Conservation (phyloP, 1,284 basidiomycete species). For the Pseudozyma sp. region DNA sequence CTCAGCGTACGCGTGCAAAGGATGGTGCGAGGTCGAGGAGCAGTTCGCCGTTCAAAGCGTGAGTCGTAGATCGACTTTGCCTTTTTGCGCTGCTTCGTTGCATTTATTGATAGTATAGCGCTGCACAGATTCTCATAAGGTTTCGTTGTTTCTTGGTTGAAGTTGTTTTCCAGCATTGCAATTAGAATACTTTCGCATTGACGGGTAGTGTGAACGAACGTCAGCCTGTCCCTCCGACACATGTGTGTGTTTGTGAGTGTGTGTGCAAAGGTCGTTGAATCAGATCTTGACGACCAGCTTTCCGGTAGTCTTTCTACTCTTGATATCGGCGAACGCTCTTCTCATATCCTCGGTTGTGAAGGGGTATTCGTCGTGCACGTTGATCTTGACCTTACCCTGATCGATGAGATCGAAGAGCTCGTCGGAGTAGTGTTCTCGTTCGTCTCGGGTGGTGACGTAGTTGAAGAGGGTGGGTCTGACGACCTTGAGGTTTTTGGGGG, state of each 20-base stretch:
- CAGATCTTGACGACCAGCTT: conserved; percentile 60
- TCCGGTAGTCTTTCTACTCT: conserved; percentile 58
- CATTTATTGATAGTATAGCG: too few species aligned
- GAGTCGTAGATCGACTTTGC: too few species aligned
- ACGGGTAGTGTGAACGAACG: too few species aligned
- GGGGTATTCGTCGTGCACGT: conserved; percentile 77
- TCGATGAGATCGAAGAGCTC: conserved; percentile 78
- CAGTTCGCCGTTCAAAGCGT: conserved; percentile 29
- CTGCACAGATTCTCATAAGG: too few species aligned
- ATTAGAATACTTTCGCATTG: too few species aligned
- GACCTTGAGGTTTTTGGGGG: conserved; percentile 82
- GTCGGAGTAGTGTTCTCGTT: conserved; percentile 76
- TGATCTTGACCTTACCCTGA: conserved; percentile 77
- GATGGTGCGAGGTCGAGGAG: conserved; percentile 4
- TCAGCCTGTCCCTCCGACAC: too few species aligned
- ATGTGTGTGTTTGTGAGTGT: too few species aligned
- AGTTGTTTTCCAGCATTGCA: too few species aligned
- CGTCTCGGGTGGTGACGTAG: conserved; percentile 76
- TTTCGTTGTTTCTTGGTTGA: too few species aligned
- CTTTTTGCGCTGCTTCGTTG: too few species aligned
- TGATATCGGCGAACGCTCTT: conserved; percentile 83
- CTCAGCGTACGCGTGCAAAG: conserved; percentile 4
- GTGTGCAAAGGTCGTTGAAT: neutral
- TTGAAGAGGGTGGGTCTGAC: conserved; percentile 68
- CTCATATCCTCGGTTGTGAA: conserved; percentile 84